These are phyloP conservation scores for Camellia oleifera DNA, from an alignment of 179 eudicot species.

Conservation along the genomic window DNA sequence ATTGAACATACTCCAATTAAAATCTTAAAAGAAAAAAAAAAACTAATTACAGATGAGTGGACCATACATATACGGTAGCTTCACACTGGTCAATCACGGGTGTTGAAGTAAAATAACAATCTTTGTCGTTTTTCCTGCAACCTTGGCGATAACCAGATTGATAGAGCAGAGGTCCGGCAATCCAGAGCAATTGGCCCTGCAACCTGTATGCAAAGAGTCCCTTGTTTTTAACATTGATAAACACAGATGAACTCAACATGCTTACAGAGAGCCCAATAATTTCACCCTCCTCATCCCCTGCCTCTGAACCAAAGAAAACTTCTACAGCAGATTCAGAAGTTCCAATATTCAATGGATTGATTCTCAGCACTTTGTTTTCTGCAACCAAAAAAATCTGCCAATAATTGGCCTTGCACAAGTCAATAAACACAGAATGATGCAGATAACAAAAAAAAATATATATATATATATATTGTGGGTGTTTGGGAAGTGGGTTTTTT, in stretches of 20 bases:
- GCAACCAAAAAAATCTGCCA: slow-evolving; percentile 85
- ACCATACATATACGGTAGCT: slow-evolving; percentile 80
- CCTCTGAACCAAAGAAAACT: slow-evolving; percentile 53
- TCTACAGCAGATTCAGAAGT: slow-evolving; percentile 51
- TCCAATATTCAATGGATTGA: slow-evolving; percentile 39
- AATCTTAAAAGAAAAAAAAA: neutral
- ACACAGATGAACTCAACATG: slow-evolving; percentile 54
- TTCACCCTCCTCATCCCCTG: slow-evolving; percentile 46
- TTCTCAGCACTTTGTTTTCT: slow-evolving; percentile 62
- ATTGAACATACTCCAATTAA: neutral
- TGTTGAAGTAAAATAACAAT: slow-evolving; percentile 64
- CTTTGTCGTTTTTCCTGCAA: slow-evolving; percentile 58
- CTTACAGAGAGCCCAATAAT: slow-evolving; percentile 69
- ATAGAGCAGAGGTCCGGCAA: slow-evolving; percentile 53
- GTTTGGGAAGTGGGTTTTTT: no score
- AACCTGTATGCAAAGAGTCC: slow-evolving; percentile 66
- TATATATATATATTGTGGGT: no score
- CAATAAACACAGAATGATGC: neutral
- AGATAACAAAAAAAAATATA: neutral
- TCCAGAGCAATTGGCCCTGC: slow-evolving; percentile 64
- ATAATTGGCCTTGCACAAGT: slow-evolving; percentile 9
- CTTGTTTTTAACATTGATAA: slow-evolving; percentile 52
- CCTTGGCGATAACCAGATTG: slow-evolving; percentile 76
- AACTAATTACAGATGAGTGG: neutral
- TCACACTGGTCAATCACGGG: slow-evolving; percentile 87